These are phyloP conservation scores for Holtermannia corniformis DNA, from an alignment of 768 basidiomycete genomes.

Conservation along the genomic window DNA sequence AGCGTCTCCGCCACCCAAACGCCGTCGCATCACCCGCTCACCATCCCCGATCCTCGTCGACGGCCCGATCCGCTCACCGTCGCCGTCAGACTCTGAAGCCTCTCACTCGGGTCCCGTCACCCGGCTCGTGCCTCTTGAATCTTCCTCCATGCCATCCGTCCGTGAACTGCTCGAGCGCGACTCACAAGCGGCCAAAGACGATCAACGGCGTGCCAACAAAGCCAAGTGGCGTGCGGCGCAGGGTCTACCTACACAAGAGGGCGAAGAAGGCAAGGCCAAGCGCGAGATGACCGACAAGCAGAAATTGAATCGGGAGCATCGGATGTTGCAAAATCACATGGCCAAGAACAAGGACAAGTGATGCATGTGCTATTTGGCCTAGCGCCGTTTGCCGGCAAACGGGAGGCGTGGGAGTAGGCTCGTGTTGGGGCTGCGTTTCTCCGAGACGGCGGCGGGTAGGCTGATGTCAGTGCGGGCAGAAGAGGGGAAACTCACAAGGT, in stretches of 20 bases:
- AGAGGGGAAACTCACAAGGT: slow-evolving; percentile 22
- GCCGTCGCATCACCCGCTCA: slow-evolving; percentile 11
- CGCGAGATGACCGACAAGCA: slow-evolving; percentile 18
- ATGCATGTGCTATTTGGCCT: neutral
- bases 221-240: slow-evolving; percentile 45
- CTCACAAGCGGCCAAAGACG: slow-evolving; percentile 53
- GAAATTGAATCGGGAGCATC: slow-evolving; percentile 27
- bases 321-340: slow-evolving; percentile 26
- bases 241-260: slow-evolving; percentile 34
- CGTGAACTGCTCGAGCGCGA: slow-evolving; percentile 72
- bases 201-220: slow-evolving; percentile 64
- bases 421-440: too few relatives aligned
- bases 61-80: slow-evolving; percentile 7
- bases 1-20: slow-evolving; percentile 1
- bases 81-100: slow-evolving; percentile 18
- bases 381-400: too few relatives aligned
- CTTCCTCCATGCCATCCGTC: slow-evolving; percentile 75
- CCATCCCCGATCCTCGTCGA: slow-evolving; percentile 13
- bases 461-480: too few relatives aligned
- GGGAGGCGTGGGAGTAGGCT: too few relatives aligned
- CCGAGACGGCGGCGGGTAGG: too few relatives aligned
- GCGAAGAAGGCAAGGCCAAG: slow-evolving; percentile 10
- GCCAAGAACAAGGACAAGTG: slow-evolving; percentile 12
- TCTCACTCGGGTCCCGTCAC: slow-evolving; percentile 2
- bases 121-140: slow-evolving; percentile 63